phyloP scores from a whole-genome alignment of 225 moss, liverwort and hornwort genomes.

The Sphagnum contortum region DNA sequence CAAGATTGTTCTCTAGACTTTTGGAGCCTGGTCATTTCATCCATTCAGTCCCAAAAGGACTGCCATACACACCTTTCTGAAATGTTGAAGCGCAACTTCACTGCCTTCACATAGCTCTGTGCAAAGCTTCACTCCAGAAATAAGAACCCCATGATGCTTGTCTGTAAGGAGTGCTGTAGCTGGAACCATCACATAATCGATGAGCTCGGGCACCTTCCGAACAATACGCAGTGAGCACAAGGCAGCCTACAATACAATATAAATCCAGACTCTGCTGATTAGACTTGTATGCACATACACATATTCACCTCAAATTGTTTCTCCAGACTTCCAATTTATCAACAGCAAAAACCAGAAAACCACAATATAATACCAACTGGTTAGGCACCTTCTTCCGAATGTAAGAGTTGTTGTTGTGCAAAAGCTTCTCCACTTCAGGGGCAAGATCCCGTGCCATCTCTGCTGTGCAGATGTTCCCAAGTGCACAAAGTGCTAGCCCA shows the following conservation, averaged over 20 bases:
- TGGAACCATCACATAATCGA: conserved; percentile 50
- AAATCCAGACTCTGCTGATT: background rate
- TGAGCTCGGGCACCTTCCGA: conserved; percentile 50
- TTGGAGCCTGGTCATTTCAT: too few relatives aligned
- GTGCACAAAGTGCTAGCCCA: conserved; percentile 52
- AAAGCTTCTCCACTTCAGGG: conserved; percentile 46
- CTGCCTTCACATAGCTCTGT: conserved; percentile 45
- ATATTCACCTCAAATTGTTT: too few relatives aligned
- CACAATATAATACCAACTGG: background rate
- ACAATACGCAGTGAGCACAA: conserved; percentile 55
- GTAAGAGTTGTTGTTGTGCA: conserved; percentile 49
- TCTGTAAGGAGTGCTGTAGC: conserved; percentile 37
- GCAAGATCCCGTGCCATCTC: conserved; percentile 62
- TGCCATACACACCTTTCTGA: conserved; percentile 33
- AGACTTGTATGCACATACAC: background rate
- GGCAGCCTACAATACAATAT: conserved; percentile 45
- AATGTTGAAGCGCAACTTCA: conserved; percentile 46
- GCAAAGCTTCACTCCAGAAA: conserved; percentile 47
- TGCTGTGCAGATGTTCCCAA: conserved; percentile 52
- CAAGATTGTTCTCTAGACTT: background rate
- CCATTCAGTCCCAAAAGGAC: background rate
- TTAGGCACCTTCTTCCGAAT: conserved; percentile 49
- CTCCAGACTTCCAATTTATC: background rate
- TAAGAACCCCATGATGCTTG: conserved; percentile 60
- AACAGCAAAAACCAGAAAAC: background rate